Evolutionary conservation across 202 grass and related monocot genomes (phyloP), one percentile per base, ranked within the genome.

Genomic region (Schoenoplectus tabernaemontani): DNA sequence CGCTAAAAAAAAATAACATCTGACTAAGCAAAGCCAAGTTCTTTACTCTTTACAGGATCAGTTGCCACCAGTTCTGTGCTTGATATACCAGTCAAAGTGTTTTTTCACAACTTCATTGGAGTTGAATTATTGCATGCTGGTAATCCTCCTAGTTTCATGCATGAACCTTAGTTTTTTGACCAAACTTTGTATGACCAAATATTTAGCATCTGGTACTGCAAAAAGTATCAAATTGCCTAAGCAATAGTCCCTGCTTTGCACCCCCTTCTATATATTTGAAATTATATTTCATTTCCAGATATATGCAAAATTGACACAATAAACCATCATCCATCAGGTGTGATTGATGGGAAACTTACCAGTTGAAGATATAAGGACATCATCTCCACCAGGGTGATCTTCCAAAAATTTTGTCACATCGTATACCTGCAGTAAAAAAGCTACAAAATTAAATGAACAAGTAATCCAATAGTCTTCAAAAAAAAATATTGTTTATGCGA

Each of bases 381-480:
- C 93, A 1, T 93, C 93, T 59, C 93, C 93, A 26, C 93, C 93
- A 70, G 93, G 93, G 73, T 96, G 93, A 75, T 96, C 90, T 48
- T 93, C 90, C 78, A 96, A 81, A 61, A 96, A 96, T 74, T 89
- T 93, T 0, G 88, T 91, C 68, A 96, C 93, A 60, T 96, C 81
- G n/a, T 91, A 93, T 17, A 96, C 93, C 93, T 96, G n/a, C 28
- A 89, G 8, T 82, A 60, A 38, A 78, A 7, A 77, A 80, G 58
- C 0, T 53, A 13, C 58, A 26, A 9, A 74, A 12, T 34, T 4
- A 36, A 16, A 75, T 54, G 7, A n/a, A 3, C 26, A 75, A 75
- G 30, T 54, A 75, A 13, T 19, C 54, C 1, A 26, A 53, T 56
- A 20, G 28, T 75, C 20, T 12, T 72, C 34, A n/a, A 7, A 51